Evolutionary conservation across 1,284 basidiomycete species (phyloP).

Genomic region (Entoloma clypeatum): DNA sequence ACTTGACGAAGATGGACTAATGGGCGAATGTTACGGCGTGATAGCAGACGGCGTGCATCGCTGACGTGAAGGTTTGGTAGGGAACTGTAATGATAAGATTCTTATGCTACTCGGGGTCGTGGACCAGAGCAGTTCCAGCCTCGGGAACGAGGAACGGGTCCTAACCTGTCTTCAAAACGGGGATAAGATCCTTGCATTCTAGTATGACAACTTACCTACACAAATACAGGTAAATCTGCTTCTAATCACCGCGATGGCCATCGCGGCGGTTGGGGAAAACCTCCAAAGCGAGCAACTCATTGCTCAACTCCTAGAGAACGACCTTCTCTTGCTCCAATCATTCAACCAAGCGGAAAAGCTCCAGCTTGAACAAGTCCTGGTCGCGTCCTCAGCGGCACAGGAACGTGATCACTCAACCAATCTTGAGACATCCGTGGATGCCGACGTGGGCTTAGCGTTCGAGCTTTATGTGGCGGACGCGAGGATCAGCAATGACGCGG

Average conservation of each 20-base stretch:
- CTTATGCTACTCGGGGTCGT: neutral
- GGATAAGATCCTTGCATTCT: too few species aligned
- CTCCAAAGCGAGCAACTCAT: conserved; percentile 32
- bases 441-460: conserved; percentile 31
- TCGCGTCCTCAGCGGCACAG: conserved; percentile 19
- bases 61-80: conserved; percentile 17
- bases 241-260: neutral
- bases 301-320: conserved; percentile 34
- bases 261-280: conserved; percentile 14
- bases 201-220: too few species aligned
- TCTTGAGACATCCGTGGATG: neutral
- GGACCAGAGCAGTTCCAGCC: neutral
- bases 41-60: conserved; percentile 57
- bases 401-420: conserved; percentile 18
- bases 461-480: conserved; percentile 29
- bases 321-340: conserved; percentile 23
- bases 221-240: too few species aligned
- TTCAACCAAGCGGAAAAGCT: conserved; percentile 30
- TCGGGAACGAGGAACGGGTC: neutral
- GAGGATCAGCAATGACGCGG: conserved; percentile 28
- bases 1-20: neutral
- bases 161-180: neutral
- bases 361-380: conserved; percentile 29
- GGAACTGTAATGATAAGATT: neutral
- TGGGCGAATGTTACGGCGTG: conserved; percentile 32